Evolutionary conservation across 1,139 yeast species (phyloP).

Genomic region (Yamadazyma blattariae): DNA sequence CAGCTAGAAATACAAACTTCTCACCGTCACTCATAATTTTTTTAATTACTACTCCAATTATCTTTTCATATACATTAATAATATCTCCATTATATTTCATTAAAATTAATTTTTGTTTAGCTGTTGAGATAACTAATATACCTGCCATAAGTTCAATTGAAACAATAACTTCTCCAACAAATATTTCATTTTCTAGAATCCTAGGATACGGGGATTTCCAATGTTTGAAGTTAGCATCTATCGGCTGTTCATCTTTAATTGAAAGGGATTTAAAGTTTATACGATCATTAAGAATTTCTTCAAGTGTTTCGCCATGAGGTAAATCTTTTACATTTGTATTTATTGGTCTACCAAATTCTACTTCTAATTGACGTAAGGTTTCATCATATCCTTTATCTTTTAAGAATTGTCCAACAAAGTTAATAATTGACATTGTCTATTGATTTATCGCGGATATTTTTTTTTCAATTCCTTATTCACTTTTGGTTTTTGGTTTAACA

Average conservation of each 20-base stretch:
- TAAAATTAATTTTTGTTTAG: conserved; percentile 22
- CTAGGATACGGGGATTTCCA: conserved; percentile 38
- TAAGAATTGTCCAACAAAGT: conserved; percentile 56
- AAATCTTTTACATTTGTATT: conserved; percentile 13
- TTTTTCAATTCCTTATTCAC: background rate
- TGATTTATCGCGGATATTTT: background rate
- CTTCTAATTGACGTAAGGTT: conserved; percentile 48
- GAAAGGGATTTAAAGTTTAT: conserved; percentile 24
- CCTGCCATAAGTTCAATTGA: conserved; percentile 10
- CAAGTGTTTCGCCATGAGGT: conserved; percentile 42
- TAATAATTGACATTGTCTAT: conserved; percentile 20
- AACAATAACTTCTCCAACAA: conserved; percentile 13
- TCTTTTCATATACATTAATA: conserved; percentile 9
- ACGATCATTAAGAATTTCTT: conserved; percentile 52
- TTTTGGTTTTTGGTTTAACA: background rate
- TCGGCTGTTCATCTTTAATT: conserved; percentile 6
- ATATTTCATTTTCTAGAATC: conserved; percentile 25
- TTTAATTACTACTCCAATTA: conserved; percentile 30
- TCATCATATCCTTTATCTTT: conserved; percentile 39
- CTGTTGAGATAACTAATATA: conserved; percentile 22
- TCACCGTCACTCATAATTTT: conserved; percentile 21
- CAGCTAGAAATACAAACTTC: conserved; percentile 25
- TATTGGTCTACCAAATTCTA: conserved; percentile 41
- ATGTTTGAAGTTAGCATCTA: conserved; percentile 13
- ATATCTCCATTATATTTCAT: conserved; percentile 16